phyloP scores from a whole-genome alignment of 1,139 yeast genomes.

The Yamadazyma sp. region DNA sequence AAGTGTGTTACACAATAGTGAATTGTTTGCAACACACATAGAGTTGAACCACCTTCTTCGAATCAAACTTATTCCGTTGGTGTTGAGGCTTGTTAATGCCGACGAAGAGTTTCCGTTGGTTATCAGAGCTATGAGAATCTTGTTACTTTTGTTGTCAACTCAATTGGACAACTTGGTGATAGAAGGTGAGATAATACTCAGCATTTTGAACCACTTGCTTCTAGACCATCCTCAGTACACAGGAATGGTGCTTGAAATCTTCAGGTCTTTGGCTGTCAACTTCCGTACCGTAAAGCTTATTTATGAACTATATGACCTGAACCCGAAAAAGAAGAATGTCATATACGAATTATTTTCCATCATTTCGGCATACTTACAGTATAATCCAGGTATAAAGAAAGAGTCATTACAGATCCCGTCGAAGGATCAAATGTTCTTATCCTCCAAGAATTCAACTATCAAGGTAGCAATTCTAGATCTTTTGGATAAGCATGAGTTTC shows the following conservation, averaged over 20 bases:
- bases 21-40: conserved; percentile 53
- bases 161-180: conserved; percentile 63
- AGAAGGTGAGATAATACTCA: conserved; percentile 79
- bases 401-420: conserved; percentile 18
- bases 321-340: conserved; percentile 57
- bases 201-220: conserved; percentile 68
- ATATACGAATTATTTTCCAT: conserved; percentile 57
- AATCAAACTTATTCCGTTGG: conserved; percentile 69
- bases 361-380: conserved; percentile 28
- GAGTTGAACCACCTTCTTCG: conserved; percentile 69
- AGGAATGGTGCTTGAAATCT: conserved; percentile 70
- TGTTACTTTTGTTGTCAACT: conserved; percentile 57
- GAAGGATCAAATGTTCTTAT: conserved; percentile 16
- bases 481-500: conserved; percentile 74
- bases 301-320: conserved; percentile 63
- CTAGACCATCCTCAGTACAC: conserved; percentile 56
- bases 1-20: conserved; percentile 57
- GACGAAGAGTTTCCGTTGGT: conserved; percentile 63
- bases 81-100: conserved; percentile 61
- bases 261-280: conserved; percentile 59
- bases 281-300: conserved; percentile 51
- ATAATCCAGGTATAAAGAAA: conserved; percentile 36
- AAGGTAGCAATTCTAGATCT: conserved; percentile 67
- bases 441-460: conserved; percentile 30
- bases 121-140: conserved; percentile 72